Evolutionary conservation across 495 filamentous ascomycete species (phyloP), one percentile per base, ranked within the genome.

Genomic region (Penicillium lagena): DNA sequence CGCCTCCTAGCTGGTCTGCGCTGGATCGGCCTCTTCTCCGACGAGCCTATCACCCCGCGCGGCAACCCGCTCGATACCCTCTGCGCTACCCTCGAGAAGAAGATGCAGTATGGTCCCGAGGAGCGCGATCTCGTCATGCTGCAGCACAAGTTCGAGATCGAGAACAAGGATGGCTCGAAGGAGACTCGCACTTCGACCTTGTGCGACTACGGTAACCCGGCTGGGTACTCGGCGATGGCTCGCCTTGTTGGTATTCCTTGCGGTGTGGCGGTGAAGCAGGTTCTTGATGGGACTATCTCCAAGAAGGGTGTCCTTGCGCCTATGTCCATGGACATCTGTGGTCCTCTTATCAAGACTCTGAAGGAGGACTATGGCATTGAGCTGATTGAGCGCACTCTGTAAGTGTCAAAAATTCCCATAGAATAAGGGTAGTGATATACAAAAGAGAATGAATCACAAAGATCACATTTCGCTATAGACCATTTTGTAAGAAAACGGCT

Each of bases 141-240:
- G 33, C 89, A 94, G 71, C 93, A 98, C 77, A 89, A 85, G 63
- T 96, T 96, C 62, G 84, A 83, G 62, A 87, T 96, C 55, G 86
- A 96, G 75, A 66, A 83, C 59, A 79, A 80, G 60, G 87, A 96
- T 56, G 84, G 83, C 49, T 71, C 60, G 45, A 68, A 80, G 61
- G 84, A 95, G 76, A 87, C 79, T 32, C 75, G 81, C 36, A 90
- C 87, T 7, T 85, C 79, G 33, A 96, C 90, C 10, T 78, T 96
- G 7, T 76, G 75, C 64, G 91, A 94, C 61, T 95, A 95, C 60
- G 91, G 93, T 55, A 82, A 82, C 54, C 83, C 86, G 9, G 73
- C 77, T 40, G 84, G 87, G 17, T 95, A 93, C 72, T 86, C 80
- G 7, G 85, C 89, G 37, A 96, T 96, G 91, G 90, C 90, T 28